These are phyloP conservation scores for Jasminum sambac DNA, from an alignment of 257 asterid species.

Conservation along the genomic window DNA sequence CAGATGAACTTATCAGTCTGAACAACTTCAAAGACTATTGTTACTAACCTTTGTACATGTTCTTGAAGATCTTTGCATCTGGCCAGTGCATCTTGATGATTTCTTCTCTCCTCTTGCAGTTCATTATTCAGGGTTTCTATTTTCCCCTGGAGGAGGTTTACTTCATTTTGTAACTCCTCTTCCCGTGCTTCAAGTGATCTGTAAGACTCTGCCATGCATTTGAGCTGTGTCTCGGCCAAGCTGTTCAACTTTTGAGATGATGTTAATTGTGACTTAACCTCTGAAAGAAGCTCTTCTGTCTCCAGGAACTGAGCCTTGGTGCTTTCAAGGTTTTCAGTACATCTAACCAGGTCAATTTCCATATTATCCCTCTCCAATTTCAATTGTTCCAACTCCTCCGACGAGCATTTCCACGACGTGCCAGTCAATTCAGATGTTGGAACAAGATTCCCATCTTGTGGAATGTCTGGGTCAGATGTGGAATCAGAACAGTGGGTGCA, in stretches of 20 bases:
- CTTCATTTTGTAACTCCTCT: slow-evolving; percentile 71
- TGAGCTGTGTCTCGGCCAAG: slow-evolving; percentile 93
- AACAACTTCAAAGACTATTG: neutral
- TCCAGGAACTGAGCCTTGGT: slow-evolving; percentile 63
- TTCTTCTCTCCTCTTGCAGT: slow-evolving; percentile 67
- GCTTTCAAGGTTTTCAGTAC: slow-evolving; percentile 55
- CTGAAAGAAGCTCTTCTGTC: slow-evolving; percentile 74
- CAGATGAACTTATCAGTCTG: slow-evolving; percentile 8
- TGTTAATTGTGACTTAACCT: slow-evolving; percentile 71
- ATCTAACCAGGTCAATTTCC: slow-evolving; percentile 56
- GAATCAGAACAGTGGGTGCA: slow-evolving; percentile 73
- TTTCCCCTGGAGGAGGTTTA: slow-evolving; percentile 57
- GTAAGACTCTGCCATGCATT: slow-evolving; percentile 97
- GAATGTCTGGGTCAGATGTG: slow-evolving; percentile 76
- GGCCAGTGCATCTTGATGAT: slow-evolving; percentile 52
- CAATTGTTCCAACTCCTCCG: slow-evolving; percentile 83
- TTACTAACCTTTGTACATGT: slow-evolving; percentile 61
- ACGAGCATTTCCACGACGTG: slow-evolving; percentile 70
- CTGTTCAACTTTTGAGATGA: slow-evolving; percentile 75
- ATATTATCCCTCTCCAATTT: slow-evolving; percentile 70
- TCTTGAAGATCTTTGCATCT: slow-evolving; percentile 76
- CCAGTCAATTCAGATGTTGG: slow-evolving; percentile 70
- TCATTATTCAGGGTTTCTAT: slow-evolving; percentile 56
- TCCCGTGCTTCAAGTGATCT: slow-evolving; percentile 74
- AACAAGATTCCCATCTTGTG: slow-evolving; percentile 76